Conservation (phyloP, 139 green algal genomes). For the Ettlia oleoabundans region DNA sequence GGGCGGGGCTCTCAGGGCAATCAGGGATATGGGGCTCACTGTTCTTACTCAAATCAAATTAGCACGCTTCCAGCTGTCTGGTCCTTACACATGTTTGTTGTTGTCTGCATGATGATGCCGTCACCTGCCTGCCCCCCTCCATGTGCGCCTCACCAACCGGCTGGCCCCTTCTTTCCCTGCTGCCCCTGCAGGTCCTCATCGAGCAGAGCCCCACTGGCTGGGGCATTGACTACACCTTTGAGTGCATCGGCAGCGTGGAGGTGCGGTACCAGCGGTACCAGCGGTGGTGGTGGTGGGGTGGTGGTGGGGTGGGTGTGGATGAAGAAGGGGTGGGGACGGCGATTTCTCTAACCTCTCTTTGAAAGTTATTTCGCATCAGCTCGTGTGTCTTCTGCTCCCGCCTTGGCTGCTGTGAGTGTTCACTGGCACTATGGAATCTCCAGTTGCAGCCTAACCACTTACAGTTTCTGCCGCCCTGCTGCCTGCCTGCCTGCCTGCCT, state of each 20-base stretch:
- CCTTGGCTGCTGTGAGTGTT: too few relatives aligned
- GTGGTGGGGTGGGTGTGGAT: background rate
- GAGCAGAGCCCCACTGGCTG: conserved; percentile 85
- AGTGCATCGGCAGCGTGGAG: conserved; percentile 92
- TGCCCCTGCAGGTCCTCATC: conserved; percentile 73
- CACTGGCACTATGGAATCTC: too few relatives aligned
- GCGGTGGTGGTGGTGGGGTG: background rate
- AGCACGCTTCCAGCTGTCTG: too few relatives aligned
- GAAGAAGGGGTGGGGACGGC: background rate
- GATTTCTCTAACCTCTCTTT: background rate
- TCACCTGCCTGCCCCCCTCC: background rate
- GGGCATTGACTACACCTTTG: conserved; percentile 96
- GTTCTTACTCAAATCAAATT: too few relatives aligned
- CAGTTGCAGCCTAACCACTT: background rate
- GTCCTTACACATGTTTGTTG: too few relatives aligned
- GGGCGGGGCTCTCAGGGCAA: background rate
- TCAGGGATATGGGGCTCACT: too few relatives aligned
- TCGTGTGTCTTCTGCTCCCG: background rate
- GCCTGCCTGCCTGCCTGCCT: background rate
- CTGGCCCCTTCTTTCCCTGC: background rate
- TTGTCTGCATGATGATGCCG: too few relatives aligned
- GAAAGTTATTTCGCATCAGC: background rate
- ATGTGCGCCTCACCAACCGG: background rate
- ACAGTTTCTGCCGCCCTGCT: background rate
- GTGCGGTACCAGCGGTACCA: conserved; percentile 7